These are phyloP conservation scores for Pneumocystis murina DNA, from an alignment of 1,139 yeast species.

Conservation along the genomic window DNA sequence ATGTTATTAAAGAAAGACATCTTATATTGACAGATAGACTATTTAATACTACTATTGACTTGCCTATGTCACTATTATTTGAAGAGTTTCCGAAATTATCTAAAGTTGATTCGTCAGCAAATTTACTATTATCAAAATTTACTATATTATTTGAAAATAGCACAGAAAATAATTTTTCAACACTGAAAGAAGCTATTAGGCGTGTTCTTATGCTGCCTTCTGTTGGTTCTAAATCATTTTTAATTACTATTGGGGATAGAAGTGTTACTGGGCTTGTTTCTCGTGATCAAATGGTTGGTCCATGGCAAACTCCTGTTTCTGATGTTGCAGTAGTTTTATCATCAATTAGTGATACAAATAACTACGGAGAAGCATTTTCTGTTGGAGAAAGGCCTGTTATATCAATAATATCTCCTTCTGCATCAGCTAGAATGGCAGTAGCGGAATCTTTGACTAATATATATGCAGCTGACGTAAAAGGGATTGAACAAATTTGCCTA, in stretches of 20 bases:
- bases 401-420: constrained; percentile 81
- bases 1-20: constrained; percentile 76
- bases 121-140: constrained; percentile 35
- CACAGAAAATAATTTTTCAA: neutral
- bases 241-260: constrained; percentile 95
- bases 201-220: constrained; percentile 83
- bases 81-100: constrained; percentile 97
- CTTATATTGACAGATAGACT: constrained; percentile 67
- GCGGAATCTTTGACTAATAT: constrained; percentile 87
- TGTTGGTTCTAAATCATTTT: constrained; percentile 88
- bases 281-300: constrained; percentile 98
- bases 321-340: constrained; percentile 95
- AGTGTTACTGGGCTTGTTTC: constrained; percentile 91
- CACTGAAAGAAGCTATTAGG: constrained; percentile 43
- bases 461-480: constrained; percentile 76
- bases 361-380: constrained; percentile 93
- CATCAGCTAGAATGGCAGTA: constrained; percentile 93
- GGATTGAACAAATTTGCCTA: constrained; percentile 60
- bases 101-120: constrained; percentile 53
- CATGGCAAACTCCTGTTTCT: constrained; percentile 99
- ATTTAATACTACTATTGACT: constrained; percentile 64
- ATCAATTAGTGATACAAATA: constrained; percentile 58
- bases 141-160: constrained; percentile 21
- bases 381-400: constrained; percentile 93
- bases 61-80: constrained; percentile 91